Evolutionary conservation across 805 yeast species (phyloP).

Genomic region (Suhomyces xylopsoci): DNA sequence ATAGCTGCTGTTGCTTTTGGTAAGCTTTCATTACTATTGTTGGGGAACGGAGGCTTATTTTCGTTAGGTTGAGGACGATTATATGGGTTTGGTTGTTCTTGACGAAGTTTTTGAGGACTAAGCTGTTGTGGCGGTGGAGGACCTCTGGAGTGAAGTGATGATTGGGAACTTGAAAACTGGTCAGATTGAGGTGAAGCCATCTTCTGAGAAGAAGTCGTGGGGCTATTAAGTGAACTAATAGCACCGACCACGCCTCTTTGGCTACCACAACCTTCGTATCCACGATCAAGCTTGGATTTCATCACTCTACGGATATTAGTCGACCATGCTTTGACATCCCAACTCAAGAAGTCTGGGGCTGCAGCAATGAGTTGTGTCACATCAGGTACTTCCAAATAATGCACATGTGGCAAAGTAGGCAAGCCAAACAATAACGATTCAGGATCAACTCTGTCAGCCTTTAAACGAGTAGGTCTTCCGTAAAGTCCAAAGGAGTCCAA

Average conservation of each 20-base stretch:
- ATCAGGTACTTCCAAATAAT: conserved; percentile 38
- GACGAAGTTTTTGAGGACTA: background rate
- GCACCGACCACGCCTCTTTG: conserved; percentile 61
- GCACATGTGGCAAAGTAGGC: conserved; percentile 45
- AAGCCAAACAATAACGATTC: conserved; percentile 42
- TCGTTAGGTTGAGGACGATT: background rate
- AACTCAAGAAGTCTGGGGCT: conserved; percentile 24
- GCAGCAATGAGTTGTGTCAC: conserved; percentile 16
- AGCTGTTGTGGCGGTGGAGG: background rate
- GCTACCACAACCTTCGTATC: conserved; percentile 79
- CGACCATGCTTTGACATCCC: conserved; percentile 40
- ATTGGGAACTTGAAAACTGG: background rate
- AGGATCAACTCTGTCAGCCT: conserved; percentile 41
- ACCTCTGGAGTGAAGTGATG: background rate
- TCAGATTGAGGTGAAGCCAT: background rate
- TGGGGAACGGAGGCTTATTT: background rate
- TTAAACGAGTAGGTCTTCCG: conserved; percentile 44
- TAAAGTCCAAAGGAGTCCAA: conserved; percentile 43
- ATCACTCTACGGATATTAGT: conserved; percentile 27
- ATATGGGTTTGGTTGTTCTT: background rate
- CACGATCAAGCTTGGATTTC: conserved; percentile 35
- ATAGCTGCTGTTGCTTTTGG: background rate
- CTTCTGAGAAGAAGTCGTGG: conserved; percentile 18
- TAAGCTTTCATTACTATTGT: background rate
- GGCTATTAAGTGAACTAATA: conserved; percentile 47